A percentile compares a stretch with the other conserved stretches of the same genome.
Evolutionary conservation across 2,329 filamentous ascomycete genomes (phyloP).

Genomic region (Colletotrichum acutatum): DNA sequence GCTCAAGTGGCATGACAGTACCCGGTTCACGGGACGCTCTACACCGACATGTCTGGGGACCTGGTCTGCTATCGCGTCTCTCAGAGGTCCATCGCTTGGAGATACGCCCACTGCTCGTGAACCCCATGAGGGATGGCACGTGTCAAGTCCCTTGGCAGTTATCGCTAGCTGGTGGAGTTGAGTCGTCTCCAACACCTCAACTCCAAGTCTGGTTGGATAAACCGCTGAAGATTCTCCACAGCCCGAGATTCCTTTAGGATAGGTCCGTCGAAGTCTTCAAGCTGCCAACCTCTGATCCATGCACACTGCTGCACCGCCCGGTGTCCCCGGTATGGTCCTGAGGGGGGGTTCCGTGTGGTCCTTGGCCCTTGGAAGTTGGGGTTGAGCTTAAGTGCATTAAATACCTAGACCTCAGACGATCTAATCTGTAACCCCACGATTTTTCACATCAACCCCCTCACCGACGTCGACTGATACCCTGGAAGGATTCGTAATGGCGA

Average conservation of each 20-base stretch:
- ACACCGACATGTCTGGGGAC: neutral
- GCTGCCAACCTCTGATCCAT: neutral
- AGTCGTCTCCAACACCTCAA: neutral
- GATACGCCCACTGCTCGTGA: neutral
- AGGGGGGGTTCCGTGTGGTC: neutral
- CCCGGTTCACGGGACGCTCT: neutral
- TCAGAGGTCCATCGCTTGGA: neutral
- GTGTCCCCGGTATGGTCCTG: neutral
- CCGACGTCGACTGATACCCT: neutral
- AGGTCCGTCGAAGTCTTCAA: neutral
- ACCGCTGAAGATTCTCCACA: neutral
- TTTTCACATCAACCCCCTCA: neutral
- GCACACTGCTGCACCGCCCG: neutral
- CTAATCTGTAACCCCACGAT: neutral
- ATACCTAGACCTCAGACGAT: neutral
- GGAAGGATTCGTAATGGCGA: neutral
- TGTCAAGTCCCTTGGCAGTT: neutral
- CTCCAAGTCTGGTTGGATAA: neutral
- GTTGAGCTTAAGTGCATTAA: neutral
- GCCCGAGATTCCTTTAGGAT: neutral
- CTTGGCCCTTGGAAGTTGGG: neutral
- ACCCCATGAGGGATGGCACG: neutral
- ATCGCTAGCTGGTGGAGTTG: neutral
- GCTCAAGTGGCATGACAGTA: neutral
- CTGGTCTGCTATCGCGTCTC: neutral